phyloP scores from a whole-genome alignment of 1,284 basidiomycete species.

The Singerocomus inundabilis region DNA sequence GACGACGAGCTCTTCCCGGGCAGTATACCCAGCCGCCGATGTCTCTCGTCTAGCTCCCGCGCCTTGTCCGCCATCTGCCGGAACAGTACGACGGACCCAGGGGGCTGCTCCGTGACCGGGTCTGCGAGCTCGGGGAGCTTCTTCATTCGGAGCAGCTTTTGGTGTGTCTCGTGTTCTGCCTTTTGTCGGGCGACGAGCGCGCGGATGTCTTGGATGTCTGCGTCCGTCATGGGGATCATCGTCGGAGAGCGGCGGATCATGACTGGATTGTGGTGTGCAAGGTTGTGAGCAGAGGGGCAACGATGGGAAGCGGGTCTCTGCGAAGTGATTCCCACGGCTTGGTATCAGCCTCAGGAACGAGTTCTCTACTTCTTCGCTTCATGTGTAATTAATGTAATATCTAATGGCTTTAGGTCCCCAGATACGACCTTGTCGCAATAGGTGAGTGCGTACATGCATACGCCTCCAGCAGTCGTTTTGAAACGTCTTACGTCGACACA shows the following conservation, averaged over 20 bases:
- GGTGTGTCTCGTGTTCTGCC: conserved; percentile 40
- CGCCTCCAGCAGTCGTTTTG: too few species aligned
- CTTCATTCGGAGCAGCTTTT: conserved; percentile 44
- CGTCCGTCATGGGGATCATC: conserved; percentile 67
- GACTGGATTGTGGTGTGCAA: too few species aligned
- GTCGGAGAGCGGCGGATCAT: conserved; percentile 76
- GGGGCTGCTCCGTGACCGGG: conserved; percentile 27
- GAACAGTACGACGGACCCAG: conserved; percentile 39
- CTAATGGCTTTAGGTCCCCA: too few species aligned
- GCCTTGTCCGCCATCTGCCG: conserved; percentile 36
- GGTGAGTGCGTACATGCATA: too few species aligned
- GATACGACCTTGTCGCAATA: too few species aligned
- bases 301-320: too few species aligned
- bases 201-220: conserved; percentile 72
- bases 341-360: too few species aligned
- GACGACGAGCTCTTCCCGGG: conserved; percentile 31
- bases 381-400: too few species aligned
- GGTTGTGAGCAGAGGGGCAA: too few species aligned
- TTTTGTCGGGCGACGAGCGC: conserved; percentile 58
- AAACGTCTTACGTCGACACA: too few species aligned
- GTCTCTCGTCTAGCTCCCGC: conserved; percentile 36
- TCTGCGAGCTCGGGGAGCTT: conserved; percentile 43
- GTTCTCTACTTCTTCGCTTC: too few species aligned
- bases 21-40: conserved; percentile 41
- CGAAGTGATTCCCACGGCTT: too few species aligned